Evolutionary conservation across 768 basidiomycete species (phyloP).

Genomic region (Amanita subjunquillea): DNA sequence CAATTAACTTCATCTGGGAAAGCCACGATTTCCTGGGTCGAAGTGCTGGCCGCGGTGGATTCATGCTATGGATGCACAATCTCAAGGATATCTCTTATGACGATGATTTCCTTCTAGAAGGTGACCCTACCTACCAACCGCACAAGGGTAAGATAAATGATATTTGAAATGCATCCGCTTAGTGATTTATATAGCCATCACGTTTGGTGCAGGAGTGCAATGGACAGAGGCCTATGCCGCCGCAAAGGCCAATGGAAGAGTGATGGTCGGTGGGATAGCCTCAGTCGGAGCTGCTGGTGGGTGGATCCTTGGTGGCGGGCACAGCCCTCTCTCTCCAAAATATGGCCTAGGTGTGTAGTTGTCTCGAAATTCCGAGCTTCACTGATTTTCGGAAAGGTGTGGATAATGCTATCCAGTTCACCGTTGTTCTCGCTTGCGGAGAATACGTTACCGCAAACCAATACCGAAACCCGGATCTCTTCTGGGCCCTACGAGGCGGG

Average conservation of each 20-base stretch:
- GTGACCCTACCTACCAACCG: neutral
- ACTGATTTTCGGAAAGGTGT: constrained; percentile 19
- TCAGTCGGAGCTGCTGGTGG: constrained; percentile 40
- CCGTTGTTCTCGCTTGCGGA: constrained; percentile 31
- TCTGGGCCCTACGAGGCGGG: constrained; percentile 18
- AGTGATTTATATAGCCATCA: constrained; percentile 12
- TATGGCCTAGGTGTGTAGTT: neutral
- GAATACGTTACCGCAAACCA: constrained; percentile 27
- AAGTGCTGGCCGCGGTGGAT: constrained; percentile 26
- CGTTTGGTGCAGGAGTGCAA: constrained; percentile 32
- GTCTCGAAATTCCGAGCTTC: neutral
- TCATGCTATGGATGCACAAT: constrained; percentile 31
- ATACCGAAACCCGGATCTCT: constrained; percentile 32
- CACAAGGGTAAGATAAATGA: neutral
- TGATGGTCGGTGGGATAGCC: constrained; percentile 38
- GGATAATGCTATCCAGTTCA: constrained; percentile 37
- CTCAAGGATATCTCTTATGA: constrained; percentile 19
- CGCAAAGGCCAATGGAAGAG: constrained; percentile 22
- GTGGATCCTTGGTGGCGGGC: constrained; percentile 36
- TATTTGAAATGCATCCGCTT: neutral
- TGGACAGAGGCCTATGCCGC: constrained; percentile 34
- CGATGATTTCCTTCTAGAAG: neutral
- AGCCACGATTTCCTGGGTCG: constrained; percentile 35
- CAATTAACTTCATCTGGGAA: neutral
- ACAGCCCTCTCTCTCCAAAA: neutral